These are phyloP conservation scores for Kodamaea derodonti DNA, from an alignment of 1,139 yeast genomes.

Conservation along the genomic window DNA sequence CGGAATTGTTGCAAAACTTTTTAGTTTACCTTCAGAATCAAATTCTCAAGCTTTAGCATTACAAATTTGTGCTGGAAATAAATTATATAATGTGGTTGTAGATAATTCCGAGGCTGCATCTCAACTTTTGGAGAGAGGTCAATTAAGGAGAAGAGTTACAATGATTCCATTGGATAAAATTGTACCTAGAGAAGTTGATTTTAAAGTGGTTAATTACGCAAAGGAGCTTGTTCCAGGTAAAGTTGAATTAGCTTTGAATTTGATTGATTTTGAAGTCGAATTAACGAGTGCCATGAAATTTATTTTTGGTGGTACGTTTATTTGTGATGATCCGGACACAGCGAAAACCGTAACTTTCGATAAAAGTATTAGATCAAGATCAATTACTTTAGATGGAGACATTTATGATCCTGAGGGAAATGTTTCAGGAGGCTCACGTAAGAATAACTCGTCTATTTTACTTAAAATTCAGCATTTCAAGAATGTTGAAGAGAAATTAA, in stretches of 20 bases:
- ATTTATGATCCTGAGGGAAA: constrained; percentile 96
- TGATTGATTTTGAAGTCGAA: constrained; percentile 70
- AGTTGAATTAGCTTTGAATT: constrained; percentile 81
- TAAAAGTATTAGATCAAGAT: constrained; percentile 71
- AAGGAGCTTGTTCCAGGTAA: constrained; percentile 72
- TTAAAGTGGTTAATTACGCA: constrained; percentile 51
- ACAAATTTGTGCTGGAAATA: constrained; percentile 93
- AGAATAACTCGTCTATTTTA: constrained; percentile 54
- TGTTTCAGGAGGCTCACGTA: constrained; percentile 90
- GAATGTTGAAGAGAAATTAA: constrained; percentile 39
- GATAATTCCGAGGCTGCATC: constrained; percentile 85
- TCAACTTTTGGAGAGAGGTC: constrained; percentile 73
- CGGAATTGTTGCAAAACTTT: constrained; percentile 88
- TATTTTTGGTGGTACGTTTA: constrained; percentile 82
- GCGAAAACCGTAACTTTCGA: constrained; percentile 88
- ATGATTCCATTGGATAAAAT: constrained; percentile 91
- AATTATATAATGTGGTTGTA: constrained; percentile 86
- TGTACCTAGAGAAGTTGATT: constrained; percentile 48
- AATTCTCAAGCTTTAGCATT: constrained; percentile 72
- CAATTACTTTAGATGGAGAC: constrained; percentile 94
- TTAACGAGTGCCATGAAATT: constrained; percentile 83
- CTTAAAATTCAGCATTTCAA: constrained; percentile 68
- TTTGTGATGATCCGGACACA: constrained; percentile 82
- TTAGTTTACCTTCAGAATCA: constrained; percentile 57
- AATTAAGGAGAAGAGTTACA: constrained; percentile 77